Conservation (phyloP, 768 basidiomycete genomes). For the Mycena metata region DNA sequence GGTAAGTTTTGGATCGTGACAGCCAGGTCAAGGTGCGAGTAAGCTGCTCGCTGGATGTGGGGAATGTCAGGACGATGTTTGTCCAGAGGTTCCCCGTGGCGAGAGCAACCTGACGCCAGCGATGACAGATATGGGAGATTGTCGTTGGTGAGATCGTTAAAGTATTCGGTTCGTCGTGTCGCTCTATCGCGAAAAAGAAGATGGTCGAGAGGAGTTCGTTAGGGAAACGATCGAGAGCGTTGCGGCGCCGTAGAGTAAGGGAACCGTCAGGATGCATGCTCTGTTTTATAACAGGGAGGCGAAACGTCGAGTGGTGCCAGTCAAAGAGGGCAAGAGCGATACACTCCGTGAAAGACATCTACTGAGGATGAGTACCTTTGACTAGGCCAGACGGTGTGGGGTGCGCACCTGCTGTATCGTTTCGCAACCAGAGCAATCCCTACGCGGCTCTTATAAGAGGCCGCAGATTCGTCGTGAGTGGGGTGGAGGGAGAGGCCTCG, state of each 20-base stretch:
- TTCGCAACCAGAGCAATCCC: constrained; percentile 7
- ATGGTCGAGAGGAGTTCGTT: constrained; percentile 54
- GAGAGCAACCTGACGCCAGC: constrained; percentile 65
- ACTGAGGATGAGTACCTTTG: neutral
- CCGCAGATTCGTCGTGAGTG: too few species aligned
- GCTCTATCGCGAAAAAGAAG: constrained; percentile 42
- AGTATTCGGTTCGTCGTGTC: constrained; percentile 37
- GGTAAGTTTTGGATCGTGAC: constrained; percentile 57
- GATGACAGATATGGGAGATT: constrained; percentile 64
- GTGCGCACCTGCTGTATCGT: constrained; percentile 20
- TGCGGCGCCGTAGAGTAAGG: constrained; percentile 19
- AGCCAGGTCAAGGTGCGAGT: constrained; percentile 55
- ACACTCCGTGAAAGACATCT: constrained; percentile 31
- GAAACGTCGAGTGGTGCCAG: constrained; percentile 24
- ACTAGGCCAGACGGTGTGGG: neutral
- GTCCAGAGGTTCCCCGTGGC: constrained; percentile 64
- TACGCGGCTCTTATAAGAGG: constrained; percentile 26
- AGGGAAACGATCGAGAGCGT: constrained; percentile 46
- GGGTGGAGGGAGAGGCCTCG: constrained; percentile 29
- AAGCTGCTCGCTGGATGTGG: constrained; percentile 55
- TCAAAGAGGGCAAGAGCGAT: constrained; percentile 26
- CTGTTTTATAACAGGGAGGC: constrained; percentile 19
- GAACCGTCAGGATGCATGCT: constrained; percentile 20
- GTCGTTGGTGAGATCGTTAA: constrained; percentile 43
- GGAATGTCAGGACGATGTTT: constrained; percentile 60